These are phyloP conservation scores for Quercus phellos DNA, from an alignment of 331 rosid species.

Conservation along the genomic window DNA sequence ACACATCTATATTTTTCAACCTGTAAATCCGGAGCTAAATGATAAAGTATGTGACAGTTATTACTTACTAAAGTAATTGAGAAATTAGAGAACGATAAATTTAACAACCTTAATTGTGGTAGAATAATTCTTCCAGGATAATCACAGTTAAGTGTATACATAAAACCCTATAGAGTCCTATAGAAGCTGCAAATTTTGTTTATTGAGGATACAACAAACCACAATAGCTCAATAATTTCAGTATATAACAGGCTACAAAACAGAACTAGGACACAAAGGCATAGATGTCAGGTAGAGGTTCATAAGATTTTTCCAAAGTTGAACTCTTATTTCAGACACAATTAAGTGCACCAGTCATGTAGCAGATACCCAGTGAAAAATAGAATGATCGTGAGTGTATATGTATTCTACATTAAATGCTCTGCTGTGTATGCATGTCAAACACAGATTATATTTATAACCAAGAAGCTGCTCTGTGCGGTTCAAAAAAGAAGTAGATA, in stretches of 20 bases:
- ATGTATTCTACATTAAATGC: not conserved
- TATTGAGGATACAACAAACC: not conserved
- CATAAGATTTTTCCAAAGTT: not conserved
- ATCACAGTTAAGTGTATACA: not conserved
- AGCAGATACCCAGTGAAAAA: not conserved
- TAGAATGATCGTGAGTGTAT: not conserved
- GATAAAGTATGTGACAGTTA: not conserved
- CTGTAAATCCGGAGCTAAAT: not conserved
- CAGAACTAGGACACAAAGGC: not conserved
- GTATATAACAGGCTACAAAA: not conserved
- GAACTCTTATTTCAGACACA: not conserved
- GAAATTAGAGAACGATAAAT: not conserved
- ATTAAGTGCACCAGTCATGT: not conserved
- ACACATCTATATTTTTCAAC: not conserved
- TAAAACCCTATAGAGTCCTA: not conserved
- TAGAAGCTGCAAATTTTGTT: not conserved
- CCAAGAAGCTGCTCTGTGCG: not conserved
- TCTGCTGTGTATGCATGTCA: not conserved
- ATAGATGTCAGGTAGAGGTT: not conserved
- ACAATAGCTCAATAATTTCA: not conserved
- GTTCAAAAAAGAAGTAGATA: not conserved
- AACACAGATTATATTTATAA: not conserved
- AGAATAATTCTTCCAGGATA: not conserved
- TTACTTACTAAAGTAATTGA: not conserved
- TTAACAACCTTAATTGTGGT: not conserved